Evolutionary conservation across 2,329 filamentous ascomycete species (phyloP).

Genomic region (Alternaria atra): DNA sequence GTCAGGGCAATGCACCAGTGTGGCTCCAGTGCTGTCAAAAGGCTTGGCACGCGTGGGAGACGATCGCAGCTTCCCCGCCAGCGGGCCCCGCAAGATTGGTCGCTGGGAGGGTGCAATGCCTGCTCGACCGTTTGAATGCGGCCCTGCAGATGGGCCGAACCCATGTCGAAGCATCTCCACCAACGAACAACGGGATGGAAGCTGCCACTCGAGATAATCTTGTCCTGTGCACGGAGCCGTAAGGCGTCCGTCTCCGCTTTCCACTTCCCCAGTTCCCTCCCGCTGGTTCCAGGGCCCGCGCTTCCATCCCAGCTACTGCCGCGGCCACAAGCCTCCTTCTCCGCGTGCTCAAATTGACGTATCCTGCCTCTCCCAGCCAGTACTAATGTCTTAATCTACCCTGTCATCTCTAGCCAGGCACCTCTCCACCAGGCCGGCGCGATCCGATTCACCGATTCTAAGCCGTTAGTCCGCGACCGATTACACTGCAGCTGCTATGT

Average conservation of each 20-base stretch:
- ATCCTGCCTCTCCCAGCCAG: slow-evolving; percentile 1
- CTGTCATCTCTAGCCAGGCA: slow-evolving; percentile 23
- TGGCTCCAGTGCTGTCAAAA: slow-evolving; percentile 6
- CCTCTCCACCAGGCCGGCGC: slow-evolving; percentile 2
- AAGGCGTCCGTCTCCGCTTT: slow-evolving; percentile 18
- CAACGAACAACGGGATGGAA: not conserved
- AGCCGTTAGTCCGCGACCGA: slow-evolving; percentile 27
- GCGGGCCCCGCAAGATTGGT: slow-evolving; percentile 12
- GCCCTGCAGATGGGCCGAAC: slow-evolving; percentile 4
- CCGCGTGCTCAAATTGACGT: slow-evolving; percentile 7
- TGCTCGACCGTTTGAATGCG: not conserved
- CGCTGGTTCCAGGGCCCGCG: slow-evolving; percentile 20
- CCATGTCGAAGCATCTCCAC: slow-evolving; percentile 6
- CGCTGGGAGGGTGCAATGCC: slow-evolving; percentile 6
- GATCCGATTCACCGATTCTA: slow-evolving; percentile 20
- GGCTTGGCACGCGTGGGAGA: slow-evolving; percentile 24
- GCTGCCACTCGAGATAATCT: not conserved
- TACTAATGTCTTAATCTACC: slow-evolving; percentile 19
- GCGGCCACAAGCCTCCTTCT: slow-evolving; percentile 12
- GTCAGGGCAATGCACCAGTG: slow-evolving; percentile 3
- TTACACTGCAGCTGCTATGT: slow-evolving; percentile 46
- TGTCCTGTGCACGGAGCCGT: slow-evolving; percentile 13
- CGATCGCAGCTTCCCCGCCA: slow-evolving; percentile 19
- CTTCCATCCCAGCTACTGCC: slow-evolving; percentile 6
- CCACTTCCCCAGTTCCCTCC: slow-evolving; percentile 23